Evolutionary conservation across 805 yeast species (phyloP).

Genomic region (Spathaspora boniae): DNA sequence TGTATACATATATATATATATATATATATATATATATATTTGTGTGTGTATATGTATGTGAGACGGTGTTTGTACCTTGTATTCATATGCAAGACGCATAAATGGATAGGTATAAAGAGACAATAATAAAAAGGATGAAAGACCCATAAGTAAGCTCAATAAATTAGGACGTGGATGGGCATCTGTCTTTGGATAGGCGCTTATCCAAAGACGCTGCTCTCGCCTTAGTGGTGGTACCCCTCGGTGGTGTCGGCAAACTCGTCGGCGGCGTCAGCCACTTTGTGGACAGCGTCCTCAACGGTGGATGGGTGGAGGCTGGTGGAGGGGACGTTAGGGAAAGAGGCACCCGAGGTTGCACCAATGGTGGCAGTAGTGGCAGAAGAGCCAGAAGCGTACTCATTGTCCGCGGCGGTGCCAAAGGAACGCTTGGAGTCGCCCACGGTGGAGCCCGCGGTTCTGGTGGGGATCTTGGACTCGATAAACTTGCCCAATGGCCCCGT

Average conservation of each 20-base stretch:
- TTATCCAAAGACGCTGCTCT: neutral
- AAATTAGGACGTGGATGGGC: neutral
- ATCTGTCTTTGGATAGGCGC: neutral
- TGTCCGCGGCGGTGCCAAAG: conserved; percentile 26
- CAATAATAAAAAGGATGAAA: neutral
- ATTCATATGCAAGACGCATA: neutral
- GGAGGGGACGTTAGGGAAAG: conserved; percentile 41
- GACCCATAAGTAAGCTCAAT: neutral
- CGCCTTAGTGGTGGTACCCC: conserved; percentile 1
- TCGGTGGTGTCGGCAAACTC: conserved; percentile 10
- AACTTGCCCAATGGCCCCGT: conserved; percentile 65
- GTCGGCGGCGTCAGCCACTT: conserved; percentile 16
- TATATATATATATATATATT: too few species aligned
- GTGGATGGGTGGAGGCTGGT: conserved; percentile 16
- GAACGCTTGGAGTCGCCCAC: conserved; percentile 39
- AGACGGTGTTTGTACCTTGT: too few species aligned
- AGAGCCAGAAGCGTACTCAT: conserved; percentile 39
- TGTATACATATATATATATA: too few species aligned
- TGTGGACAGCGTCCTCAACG: conserved; percentile 22
- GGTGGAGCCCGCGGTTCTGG: conserved; percentile 71
- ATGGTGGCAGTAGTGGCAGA: conserved; percentile 15
- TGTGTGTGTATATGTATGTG: too few species aligned
- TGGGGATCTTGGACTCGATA: conserved; percentile 54
- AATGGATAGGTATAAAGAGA: neutral
- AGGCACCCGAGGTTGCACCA: conserved; percentile 17